Evolutionary conservation across 257 asterid species (phyloP).

Genomic region (Leptodermis oblonga): DNA sequence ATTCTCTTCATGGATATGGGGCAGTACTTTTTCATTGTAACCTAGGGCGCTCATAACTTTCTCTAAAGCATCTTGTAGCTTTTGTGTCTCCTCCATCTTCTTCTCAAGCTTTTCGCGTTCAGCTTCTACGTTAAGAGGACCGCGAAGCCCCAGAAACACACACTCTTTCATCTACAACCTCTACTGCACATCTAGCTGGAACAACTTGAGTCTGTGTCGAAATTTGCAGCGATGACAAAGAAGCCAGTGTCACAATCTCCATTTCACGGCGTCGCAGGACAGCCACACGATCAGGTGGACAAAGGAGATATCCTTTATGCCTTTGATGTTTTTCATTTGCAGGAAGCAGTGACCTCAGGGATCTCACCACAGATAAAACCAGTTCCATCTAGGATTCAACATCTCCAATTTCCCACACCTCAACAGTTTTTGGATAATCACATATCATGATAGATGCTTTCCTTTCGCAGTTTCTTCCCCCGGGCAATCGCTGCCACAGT

Average conservation of each 20-base stretch:
- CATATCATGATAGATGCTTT: conserved; percentile 79
- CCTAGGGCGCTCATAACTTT: conserved; percentile 56
- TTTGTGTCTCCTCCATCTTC: conserved; percentile 67
- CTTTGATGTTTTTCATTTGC: conserved; percentile 70
- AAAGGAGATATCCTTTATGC: conserved; percentile 69
- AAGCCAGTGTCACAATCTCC: conserved; percentile 80
- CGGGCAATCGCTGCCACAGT: conserved; percentile 96
- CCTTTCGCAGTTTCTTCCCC: conserved; percentile 44
- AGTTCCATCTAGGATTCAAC: conserved; percentile 72
- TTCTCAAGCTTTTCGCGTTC: conserved; percentile 71
- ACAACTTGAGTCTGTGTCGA: conserved; percentile 50
- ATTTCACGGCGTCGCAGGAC: conserved; percentile 45
- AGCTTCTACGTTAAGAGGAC: conserved; percentile 51
- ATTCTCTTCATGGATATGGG: conserved; percentile 48
- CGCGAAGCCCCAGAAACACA: conserved; percentile 53
- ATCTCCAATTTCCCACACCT: conserved; percentile 72
- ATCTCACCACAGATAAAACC: conserved; percentile 55
- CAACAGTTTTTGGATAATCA: conserved; percentile 64
- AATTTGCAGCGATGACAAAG: conserved; percentile 63
- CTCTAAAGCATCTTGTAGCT: conserved; percentile 50
- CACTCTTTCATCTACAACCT: conserved; percentile 56
- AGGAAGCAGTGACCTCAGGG: conserved; percentile 63
- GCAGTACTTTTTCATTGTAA: conserved; percentile 70
- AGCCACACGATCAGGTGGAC: conserved; percentile 49
- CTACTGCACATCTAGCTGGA: conserved; percentile 63